These are phyloP conservation scores for Penicillium pancosmium DNA, from an alignment of 495 filamentous ascomycete genomes.

Conservation along the genomic window DNA sequence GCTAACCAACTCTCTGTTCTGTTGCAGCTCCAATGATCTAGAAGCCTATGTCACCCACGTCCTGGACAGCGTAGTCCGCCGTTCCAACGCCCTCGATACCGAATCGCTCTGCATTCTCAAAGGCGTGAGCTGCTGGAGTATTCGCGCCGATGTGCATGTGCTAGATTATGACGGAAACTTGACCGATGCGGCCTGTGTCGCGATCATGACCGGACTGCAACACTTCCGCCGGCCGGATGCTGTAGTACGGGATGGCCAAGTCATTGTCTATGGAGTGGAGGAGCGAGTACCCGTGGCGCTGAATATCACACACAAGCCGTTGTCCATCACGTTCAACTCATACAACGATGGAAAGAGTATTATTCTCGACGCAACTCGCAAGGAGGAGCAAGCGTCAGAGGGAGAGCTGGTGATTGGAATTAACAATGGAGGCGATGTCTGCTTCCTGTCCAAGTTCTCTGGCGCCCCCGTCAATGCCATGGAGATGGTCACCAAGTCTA, in stretches of 20 bases:
- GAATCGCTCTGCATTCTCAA: conserved; percentile 94
- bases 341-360: conserved; percentile 70
- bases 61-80: conserved; percentile 90
- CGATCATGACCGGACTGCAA: conserved; percentile 79
- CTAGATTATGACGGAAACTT: conserved; percentile 87
- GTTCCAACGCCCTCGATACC: conserved; percentile 87
- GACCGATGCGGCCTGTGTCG: conserved; percentile 82
- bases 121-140: conserved; percentile 83
- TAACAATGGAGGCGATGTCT: conserved; percentile 89
- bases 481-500: conserved; percentile 68
- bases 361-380: conserved; percentile 74
- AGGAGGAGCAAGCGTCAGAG: conserved; percentile 85
- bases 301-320: conserved; percentile 84
- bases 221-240: conserved; percentile 91
- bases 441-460: conserved; percentile 85
- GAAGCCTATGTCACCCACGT: conserved; percentile 84
- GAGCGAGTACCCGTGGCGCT: conserved; percentile 89
- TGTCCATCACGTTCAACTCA: conserved; percentile 83
- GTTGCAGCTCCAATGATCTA: conserved; percentile 66
- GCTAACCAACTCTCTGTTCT: neutral
- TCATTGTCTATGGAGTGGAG: conserved; percentile 78
- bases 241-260: conserved; percentile 74
- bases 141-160: conserved; percentile 88
- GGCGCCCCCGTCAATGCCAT: conserved; percentile 80
- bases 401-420: conserved; percentile 83